Evolutionary conservation across 176 grass and related monocot species (phyloP).

Genomic region (Rhynchospora tenuis): DNA sequence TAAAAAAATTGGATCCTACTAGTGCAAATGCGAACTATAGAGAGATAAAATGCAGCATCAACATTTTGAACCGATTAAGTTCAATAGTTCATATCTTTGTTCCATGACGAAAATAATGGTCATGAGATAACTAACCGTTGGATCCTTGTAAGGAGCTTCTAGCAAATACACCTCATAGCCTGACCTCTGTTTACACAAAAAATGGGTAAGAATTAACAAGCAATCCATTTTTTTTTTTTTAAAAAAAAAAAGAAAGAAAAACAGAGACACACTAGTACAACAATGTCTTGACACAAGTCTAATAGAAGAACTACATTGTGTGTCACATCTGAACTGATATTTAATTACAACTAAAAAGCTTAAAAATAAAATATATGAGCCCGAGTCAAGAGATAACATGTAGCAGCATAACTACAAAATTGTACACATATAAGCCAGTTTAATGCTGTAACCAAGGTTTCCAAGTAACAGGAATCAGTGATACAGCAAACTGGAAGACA

Average conservation of each 20-base stretch:
- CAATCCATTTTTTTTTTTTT: too few species aligned
- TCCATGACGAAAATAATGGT: background rate
- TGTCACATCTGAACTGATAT: background rate
- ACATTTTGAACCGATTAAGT: background rate
- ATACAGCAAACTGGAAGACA: background rate
- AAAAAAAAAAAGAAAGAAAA: background rate
- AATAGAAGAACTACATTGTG: background rate
- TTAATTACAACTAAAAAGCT: background rate
- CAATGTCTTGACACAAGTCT: background rate
- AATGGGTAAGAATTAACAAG: slow-evolving; percentile 23
- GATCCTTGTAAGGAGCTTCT: slow-evolving; percentile 97
- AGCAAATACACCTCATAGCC: slow-evolving; percentile 95
- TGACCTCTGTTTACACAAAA: slow-evolving; percentile 50
- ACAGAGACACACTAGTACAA: background rate
- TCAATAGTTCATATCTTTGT: background rate
- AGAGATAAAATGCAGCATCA: background rate
- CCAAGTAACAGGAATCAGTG: background rate
- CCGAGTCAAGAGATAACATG: background rate
- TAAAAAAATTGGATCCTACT: background rate
- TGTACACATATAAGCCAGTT: background rate
- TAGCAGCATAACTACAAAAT: background rate
- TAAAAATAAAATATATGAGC: background rate
- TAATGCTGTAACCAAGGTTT: background rate
- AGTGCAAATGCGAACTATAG: background rate
- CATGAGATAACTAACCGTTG: slow-evolving; percentile 49